phyloP scores from a whole-genome alignment of 2,329 filamentous ascomycete species.

The Myriosclerotinia duriaeana region DNA sequence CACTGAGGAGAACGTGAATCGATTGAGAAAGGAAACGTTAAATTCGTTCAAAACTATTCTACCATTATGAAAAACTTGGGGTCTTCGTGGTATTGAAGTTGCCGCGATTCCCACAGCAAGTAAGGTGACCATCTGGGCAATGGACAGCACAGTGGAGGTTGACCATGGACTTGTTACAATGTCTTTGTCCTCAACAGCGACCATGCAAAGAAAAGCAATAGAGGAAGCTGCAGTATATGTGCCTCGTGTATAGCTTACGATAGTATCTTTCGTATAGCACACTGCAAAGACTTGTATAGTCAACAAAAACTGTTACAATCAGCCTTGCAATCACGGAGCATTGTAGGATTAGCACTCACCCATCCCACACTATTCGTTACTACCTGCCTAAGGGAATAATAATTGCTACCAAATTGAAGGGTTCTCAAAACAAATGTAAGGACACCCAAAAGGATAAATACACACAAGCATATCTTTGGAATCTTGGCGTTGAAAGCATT shows the following conservation, averaged over 20 bases:
- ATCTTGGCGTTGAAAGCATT: constrained; percentile 59
- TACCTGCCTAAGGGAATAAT: constrained; percentile 6
- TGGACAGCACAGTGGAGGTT: background rate
- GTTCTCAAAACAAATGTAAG: constrained; percentile 51
- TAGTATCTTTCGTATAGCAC: constrained; percentile 24
- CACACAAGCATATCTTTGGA: constrained; percentile 38
- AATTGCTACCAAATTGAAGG: constrained; percentile 43
- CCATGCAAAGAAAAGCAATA: constrained; percentile 14
- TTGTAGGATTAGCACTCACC: constrained; percentile 12
- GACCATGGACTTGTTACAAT: constrained; percentile 38
- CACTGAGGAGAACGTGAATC: constrained; percentile 66
- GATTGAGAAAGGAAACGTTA: constrained; percentile 57
- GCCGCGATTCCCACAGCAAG: constrained; percentile 50
- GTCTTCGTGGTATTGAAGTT: constrained; percentile 64
- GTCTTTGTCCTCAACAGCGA: constrained; percentile 1
- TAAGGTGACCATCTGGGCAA: constrained; percentile 46
- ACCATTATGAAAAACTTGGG: constrained; percentile 60
- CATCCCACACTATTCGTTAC: constrained; percentile 9
- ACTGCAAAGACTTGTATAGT: constrained; percentile 23
- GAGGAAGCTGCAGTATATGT: constrained; percentile 18
- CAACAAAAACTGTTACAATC: constrained; percentile 14
- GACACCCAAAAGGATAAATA: constrained; percentile 42
- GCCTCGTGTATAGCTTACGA: constrained; percentile 21
- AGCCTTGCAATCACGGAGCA: background rate
- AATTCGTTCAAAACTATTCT: constrained; percentile 60